These are phyloP conservation scores for Fomitiporia mediterranea DNA, from an alignment of 1,284 basidiomycete genomes.

Conservation along the genomic window DNA sequence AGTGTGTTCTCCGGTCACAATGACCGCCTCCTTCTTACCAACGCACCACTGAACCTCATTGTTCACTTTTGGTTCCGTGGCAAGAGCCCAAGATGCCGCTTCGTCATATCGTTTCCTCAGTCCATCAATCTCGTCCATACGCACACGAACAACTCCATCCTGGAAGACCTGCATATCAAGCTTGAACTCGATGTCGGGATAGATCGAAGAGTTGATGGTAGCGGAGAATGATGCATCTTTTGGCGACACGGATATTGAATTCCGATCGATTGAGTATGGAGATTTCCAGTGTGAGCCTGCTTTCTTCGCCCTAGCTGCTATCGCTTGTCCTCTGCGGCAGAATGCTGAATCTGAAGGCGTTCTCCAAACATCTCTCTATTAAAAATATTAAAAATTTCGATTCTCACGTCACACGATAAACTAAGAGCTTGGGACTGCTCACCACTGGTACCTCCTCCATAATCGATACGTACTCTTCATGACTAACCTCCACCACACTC, in stretches of 20 bases:
- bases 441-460: too few species aligned
- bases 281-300: constrained; percentile 63
- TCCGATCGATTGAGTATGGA: constrained; percentile 72
- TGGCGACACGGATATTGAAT: constrained; percentile 45
- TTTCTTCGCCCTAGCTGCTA: constrained; percentile 64
- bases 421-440: too few species aligned
- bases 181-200: constrained; percentile 77
- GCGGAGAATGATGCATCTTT: constrained; percentile 64
- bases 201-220: constrained; percentile 68
- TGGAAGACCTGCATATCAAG: constrained; percentile 78
- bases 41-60: constrained; percentile 55
- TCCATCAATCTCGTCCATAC: constrained; percentile 80
- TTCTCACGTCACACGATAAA: too few species aligned
- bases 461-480: too few species aligned
- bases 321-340: constrained; percentile 81
- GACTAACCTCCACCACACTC: too few species aligned
- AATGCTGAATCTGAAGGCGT: constrained; percentile 89
- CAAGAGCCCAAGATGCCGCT: constrained; percentile 80
- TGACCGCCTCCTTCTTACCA: constrained; percentile 55
- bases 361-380: constrained; percentile 85
- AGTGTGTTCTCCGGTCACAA: constrained; percentile 59
- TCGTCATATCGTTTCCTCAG: constrained; percentile 84
- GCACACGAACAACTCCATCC: constrained; percentile 79
- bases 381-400: too few species aligned
- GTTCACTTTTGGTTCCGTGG: constrained; percentile 61